These are phyloP conservation scores for Chamaenerion angustifolium DNA, from an alignment of 345 rosid genomes.

Conservation along the genomic window DNA sequence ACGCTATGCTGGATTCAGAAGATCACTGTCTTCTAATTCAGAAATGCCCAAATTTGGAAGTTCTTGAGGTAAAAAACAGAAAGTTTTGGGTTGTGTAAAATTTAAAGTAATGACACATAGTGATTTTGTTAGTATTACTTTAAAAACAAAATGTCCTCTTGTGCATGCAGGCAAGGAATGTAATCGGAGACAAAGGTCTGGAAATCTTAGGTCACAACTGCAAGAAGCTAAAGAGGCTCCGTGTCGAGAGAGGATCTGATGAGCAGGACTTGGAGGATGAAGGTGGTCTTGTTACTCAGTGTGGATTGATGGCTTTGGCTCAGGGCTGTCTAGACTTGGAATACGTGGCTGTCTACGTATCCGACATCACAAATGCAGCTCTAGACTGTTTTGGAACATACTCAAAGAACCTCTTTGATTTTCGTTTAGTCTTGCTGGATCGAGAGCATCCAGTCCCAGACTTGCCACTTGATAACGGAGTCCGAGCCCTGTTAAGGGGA, in stretches of 20 bases:
- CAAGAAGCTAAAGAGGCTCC: conserved; percentile 62
- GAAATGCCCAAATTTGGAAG: conserved; percentile 8
- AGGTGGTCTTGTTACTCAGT: conserved; percentile 73
- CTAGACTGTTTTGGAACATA: conserved; percentile 46
- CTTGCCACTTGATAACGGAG: conserved; percentile 81
- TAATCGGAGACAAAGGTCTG: conserved; percentile 81
- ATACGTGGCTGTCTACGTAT: conserved; percentile 31
- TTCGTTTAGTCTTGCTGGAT: conserved; percentile 80
- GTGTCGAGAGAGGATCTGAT: conserved; percentile 89
- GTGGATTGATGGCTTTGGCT: conserved; percentile 19
- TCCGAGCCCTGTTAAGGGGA: conserved; percentile 57
- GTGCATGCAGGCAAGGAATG: conserved; percentile 36
- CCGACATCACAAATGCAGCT: conserved; percentile 67
- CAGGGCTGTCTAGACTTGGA: conserved; percentile 69
- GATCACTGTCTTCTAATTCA: conserved; percentile 7
- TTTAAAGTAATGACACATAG: too few species aligned
- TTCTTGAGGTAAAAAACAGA: conserved; percentile 4
- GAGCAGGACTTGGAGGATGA: conserved; percentile 70
- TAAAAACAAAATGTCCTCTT: neutral
- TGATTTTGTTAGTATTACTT: too few species aligned
- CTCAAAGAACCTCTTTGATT: conserved; percentile 63
- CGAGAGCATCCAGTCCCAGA: conserved; percentile 49
- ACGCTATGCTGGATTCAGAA: conserved; percentile 7
- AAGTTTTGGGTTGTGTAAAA: too few species aligned
- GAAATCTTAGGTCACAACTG: conserved; percentile 71